phyloP scores from a whole-genome alignment of 805 yeast genomes.

The Candida verbasci region DNA sequence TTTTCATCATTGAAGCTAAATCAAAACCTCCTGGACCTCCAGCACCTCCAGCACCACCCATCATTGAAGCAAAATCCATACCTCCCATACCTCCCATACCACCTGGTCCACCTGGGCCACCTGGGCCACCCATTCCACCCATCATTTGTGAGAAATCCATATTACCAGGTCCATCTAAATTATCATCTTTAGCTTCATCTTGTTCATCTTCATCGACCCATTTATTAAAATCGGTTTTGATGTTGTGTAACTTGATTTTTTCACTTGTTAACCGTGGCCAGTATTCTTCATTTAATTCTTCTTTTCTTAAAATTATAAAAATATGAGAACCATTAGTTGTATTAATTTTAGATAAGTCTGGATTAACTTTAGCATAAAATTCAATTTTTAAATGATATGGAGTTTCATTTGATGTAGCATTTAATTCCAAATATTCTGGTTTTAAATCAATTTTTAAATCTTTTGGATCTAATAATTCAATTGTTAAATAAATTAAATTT shows the following conservation, averaged over 20 bases:
- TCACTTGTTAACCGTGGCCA: conserved; percentile 96
- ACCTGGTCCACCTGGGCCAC: conserved; percentile 30
- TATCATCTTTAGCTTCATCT: conserved; percentile 56
- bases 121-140: too few species aligned
- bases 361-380: conserved; percentile 70
- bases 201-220: conserved; percentile 99
- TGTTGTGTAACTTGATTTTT: conserved; percentile 70
- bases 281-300: conserved; percentile 62
- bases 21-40: conserved; percentile 30
- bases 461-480: conserved; percentile 66
- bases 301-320: conserved; percentile 65
- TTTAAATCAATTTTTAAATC: conserved; percentile 61
- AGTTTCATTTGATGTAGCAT: conserved; percentile 41
- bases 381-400: conserved; percentile 68
- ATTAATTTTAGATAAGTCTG: conserved; percentile 55
- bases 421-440: conserved; percentile 47
- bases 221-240: conserved; percentile 92
- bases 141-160: conserved; percentile 27
- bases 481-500: conserved; percentile 71
- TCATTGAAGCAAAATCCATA: conserved; percentile 32
- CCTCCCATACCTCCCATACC: conserved; percentile 20
- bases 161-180: conserved; percentile 23
- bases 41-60: conserved; percentile 20
- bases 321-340: conserved; percentile 57
- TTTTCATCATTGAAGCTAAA: conserved; percentile 35